A percentile compares a stretch with the other conserved stretches of the same genome.
phyloP scores from a whole-genome alignment of 2,329 filamentous ascomycete genomes.

The Sclerotiophoma versabilis region DNA sequence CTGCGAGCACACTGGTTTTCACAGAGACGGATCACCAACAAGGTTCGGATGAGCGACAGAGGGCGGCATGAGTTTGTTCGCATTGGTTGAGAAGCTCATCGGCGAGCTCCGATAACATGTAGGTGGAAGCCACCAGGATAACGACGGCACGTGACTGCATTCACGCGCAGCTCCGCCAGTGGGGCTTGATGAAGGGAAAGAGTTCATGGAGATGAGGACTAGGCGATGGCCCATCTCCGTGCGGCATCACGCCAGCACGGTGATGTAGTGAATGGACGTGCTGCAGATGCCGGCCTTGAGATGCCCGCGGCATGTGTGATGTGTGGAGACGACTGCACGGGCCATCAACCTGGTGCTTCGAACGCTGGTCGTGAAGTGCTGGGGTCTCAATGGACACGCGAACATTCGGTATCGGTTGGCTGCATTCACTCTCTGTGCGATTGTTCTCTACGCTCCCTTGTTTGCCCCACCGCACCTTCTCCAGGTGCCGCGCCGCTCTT shows the following conservation, averaged over 20 bases:
- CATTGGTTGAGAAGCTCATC: slow-evolving; percentile 42
- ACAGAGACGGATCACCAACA: slow-evolving; percentile 32
- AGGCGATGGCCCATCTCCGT: slow-evolving; percentile 21
- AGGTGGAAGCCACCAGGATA: slow-evolving; percentile 26
- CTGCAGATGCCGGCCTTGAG: slow-evolving; percentile 12
- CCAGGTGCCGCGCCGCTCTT: slow-evolving; percentile 19
- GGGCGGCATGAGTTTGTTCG: slow-evolving; percentile 32
- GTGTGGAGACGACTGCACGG: slow-evolving; percentile 13
- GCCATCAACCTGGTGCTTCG: slow-evolving; percentile 5
- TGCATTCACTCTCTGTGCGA: slow-evolving; percentile 16
- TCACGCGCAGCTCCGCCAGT: slow-evolving; percentile 21
- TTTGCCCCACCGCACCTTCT: slow-evolving; percentile 14
- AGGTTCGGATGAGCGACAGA: slow-evolving; percentile 29
- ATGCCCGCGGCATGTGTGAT: slow-evolving; percentile 6
- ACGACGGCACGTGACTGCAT: slow-evolving; percentile 37
- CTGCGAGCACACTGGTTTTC: slow-evolving; percentile 34
- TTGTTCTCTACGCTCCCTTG: slow-evolving; percentile 18
- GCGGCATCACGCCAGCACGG: slow-evolving; percentile 36
- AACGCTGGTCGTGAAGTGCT: slow-evolving; percentile 3
- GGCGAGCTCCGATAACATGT: slow-evolving; percentile 42
- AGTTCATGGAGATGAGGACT: slow-evolving; percentile 11
- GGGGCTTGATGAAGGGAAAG: slow-evolving; percentile 18
- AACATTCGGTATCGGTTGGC: slow-evolving; percentile 3
- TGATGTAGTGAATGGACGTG: slow-evolving; percentile 16
- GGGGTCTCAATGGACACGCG: slow-evolving; percentile 6